These are phyloP conservation scores for Leptoxyphium fumago DNA, from an alignment of 2,329 filamentous ascomycete genomes.

Conservation along the genomic window DNA sequence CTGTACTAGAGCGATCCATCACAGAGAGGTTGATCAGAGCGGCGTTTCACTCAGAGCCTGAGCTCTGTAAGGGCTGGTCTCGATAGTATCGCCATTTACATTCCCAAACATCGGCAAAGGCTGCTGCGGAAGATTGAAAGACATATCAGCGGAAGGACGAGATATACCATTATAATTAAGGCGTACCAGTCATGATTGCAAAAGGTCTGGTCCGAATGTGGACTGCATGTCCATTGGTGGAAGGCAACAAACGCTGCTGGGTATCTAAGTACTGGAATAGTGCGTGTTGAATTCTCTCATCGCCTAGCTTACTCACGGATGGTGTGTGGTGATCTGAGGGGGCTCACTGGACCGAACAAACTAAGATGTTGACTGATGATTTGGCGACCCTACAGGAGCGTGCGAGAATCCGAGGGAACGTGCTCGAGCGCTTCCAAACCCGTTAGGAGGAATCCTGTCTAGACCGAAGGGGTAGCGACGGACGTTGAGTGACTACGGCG, in stretches of 20 bases:
- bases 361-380: background rate
- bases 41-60: background rate
- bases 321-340: background rate
- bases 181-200: slow-evolving; percentile 43
- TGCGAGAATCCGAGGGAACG: slow-evolving; percentile 23
- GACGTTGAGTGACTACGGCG: background rate
- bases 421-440: slow-evolving; percentile 17
- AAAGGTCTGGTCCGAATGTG: slow-evolving; percentile 5
- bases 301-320: background rate
- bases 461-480: slow-evolving; percentile 3
- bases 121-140: slow-evolving; percentile 66
- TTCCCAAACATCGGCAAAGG: slow-evolving; percentile 47
- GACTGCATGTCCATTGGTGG: background rate
- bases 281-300: background rate
- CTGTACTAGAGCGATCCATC: slow-evolving; percentile 3
- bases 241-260: background rate
- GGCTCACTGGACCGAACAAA: background rate
- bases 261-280: background rate
- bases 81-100: slow-evolving; percentile 21
- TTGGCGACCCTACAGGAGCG: background rate
- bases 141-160: slow-evolving; percentile 48
- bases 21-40: background rate
- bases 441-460: slow-evolving; percentile 1
- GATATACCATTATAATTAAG: slow-evolving; percentile 70
- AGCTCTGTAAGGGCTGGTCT: slow-evolving; percentile 6